phyloP scores from a whole-genome alignment of 495 filamentous ascomycete species.

The Beverwykella pulmonaria region DNA sequence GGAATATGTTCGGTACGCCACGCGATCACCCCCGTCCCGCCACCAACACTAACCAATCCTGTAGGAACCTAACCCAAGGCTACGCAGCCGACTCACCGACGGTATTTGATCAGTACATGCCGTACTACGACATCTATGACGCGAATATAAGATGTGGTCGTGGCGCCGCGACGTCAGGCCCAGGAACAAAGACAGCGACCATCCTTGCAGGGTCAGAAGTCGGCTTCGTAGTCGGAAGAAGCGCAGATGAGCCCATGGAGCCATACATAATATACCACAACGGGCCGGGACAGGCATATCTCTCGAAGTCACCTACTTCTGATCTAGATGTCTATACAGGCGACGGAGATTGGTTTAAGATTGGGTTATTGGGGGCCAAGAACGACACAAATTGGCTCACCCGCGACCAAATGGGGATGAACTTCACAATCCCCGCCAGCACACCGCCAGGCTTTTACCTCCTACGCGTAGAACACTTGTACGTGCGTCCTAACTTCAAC shows the following conservation, averaged over 20 bases:
- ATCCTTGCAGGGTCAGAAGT: constrained; percentile 8
- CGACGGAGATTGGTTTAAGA: constrained; percentile 32
- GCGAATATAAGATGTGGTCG: constrained; percentile 21
- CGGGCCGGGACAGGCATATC: constrained; percentile 28
- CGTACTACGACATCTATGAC: constrained; percentile 19
- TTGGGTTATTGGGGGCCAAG: not conserved
- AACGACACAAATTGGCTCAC: constrained; percentile 13
- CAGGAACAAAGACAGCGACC: constrained; percentile 10
- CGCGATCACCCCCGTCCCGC: not conserved
- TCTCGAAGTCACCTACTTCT: not conserved
- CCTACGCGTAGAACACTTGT: constrained; percentile 23
- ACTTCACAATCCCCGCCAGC: constrained; percentile 22
- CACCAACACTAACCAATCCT: not conserved
- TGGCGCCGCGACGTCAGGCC: not conserved
- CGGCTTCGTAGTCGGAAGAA: constrained; percentile 15
- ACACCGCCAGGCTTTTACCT: constrained; percentile 29
- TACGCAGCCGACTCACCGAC: constrained; percentile 1
- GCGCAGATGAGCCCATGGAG: constrained; percentile 7
- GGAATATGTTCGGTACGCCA: constrained; percentile 25
- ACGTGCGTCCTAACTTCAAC: constrained; percentile 3
- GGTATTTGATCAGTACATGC: constrained; percentile 27
- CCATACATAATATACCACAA: constrained; percentile 26
- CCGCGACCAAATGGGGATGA: constrained; percentile 8
- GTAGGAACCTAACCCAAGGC: constrained; percentile 9
- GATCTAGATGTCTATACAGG: constrained; percentile 13